Percentiles rank a stretch among this genome's conserved stretches.
These are phyloP conservation scores for Pleurotus giganteus DNA, from an alignment of 768 basidiomycete genomes.

Conservation along the genomic window DNA sequence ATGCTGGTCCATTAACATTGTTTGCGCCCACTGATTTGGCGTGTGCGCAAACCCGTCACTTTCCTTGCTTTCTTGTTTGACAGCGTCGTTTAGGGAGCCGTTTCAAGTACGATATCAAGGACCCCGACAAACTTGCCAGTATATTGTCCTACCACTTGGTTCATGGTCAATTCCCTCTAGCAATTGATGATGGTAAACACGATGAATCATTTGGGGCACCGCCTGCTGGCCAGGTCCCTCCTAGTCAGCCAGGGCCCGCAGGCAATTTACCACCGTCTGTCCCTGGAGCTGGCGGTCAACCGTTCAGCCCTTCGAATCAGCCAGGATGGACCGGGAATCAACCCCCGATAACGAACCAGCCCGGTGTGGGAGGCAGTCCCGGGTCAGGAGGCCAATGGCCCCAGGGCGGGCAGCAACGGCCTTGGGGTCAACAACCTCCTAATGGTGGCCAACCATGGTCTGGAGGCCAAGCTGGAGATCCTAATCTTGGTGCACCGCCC, in stretches of 20 bases:
- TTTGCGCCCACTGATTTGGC: slow-evolving; percentile 60
- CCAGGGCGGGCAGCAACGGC: background rate
- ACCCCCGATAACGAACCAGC: background rate
- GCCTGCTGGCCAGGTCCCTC: background rate
- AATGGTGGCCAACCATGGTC: background rate
- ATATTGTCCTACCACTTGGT: slow-evolving; percentile 59
- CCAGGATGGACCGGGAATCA: background rate
- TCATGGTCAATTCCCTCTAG: slow-evolving; percentile 41
- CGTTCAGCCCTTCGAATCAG: background rate
- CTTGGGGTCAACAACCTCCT: too few relatives aligned
- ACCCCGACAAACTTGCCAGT: slow-evolving; percentile 35
- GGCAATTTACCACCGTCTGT: background rate
- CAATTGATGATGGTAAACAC: background rate
- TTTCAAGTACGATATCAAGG: slow-evolving; percentile 27
- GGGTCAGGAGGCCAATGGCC: too few relatives aligned
- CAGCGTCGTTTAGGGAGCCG: slow-evolving; percentile 16
- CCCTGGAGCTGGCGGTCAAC: background rate
- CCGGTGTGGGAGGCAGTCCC: background rate
- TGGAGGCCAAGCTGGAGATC: background rate
- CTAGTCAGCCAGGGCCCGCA: background rate
- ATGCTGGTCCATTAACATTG: slow-evolving; percentile 36
- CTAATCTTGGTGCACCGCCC: background rate
- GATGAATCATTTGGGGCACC: slow-evolving; percentile 5
- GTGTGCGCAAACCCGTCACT: slow-evolving; percentile 31
- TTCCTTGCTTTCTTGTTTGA: background rate